Percentiles rank a stretch among this genome's conserved stretches.
These are phyloP conservation scores for Aspergillus sp. DNA, from an alignment of 2,329 filamentous ascomycete genomes.

Conservation along the genomic window DNA sequence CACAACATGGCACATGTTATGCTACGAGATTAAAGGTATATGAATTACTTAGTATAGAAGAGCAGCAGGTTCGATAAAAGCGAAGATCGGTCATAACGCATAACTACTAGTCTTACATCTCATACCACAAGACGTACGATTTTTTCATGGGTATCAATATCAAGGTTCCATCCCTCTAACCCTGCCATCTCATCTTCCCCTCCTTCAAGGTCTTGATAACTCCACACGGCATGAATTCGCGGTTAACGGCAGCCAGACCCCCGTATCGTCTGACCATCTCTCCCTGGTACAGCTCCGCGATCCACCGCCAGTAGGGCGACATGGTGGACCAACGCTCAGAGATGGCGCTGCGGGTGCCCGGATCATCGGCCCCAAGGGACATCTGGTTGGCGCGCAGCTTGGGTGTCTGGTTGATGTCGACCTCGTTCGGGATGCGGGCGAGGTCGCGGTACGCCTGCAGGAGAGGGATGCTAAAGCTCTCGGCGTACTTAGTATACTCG, in stretches of 20 bases:
- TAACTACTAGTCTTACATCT: neutral
- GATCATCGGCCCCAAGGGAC: constrained; percentile 12
- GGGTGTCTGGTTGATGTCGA: constrained; percentile 27
- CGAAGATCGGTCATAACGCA: neutral
- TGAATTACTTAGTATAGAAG: too few species aligned
- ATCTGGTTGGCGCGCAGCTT: constrained; percentile 27
- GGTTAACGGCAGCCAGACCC: constrained; percentile 40
- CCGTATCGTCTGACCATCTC: constrained; percentile 44
- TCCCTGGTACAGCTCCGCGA: constrained; percentile 40
- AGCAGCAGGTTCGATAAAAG: neutral
- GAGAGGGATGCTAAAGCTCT: constrained; percentile 32
- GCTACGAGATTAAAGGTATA: neutral
- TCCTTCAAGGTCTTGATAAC: constrained; percentile 44
- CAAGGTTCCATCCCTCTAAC: constrained; percentile 6
- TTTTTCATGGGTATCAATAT: neutral
- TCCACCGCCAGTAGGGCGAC: constrained; percentile 46
- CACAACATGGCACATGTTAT: neutral
- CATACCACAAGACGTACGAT: neutral
- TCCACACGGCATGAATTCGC: constrained; percentile 43
- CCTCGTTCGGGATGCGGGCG: constrained; percentile 32
- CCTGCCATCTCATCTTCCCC: constrained; percentile 43
- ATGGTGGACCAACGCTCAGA: constrained; percentile 31
- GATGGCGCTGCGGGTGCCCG: constrained; percentile 18
- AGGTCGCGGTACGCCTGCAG: constrained; percentile 33
- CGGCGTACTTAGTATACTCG: constrained; percentile 39